Percentiles rank a stretch among this genome's conserved stretches.
These are phyloP conservation scores for Lepidium sativum DNA, from an alignment of 345 rosid species.

Conservation along the genomic window DNA sequence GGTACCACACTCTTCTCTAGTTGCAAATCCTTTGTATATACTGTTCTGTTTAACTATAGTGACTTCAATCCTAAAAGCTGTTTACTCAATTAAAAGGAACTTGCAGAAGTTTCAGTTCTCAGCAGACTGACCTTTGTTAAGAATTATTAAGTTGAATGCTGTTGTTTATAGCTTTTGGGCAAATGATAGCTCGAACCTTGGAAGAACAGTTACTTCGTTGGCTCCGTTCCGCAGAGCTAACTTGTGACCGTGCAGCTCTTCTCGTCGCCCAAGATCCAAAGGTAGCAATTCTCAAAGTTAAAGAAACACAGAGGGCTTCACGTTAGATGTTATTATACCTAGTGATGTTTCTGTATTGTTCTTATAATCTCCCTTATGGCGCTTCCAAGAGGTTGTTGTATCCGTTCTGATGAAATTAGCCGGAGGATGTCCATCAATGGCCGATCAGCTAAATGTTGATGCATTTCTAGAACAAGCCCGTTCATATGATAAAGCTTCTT, in stretches of 20 bases:
- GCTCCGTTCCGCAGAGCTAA: slow-evolving; percentile 90
- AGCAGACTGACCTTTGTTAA: background rate
- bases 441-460: slow-evolving; percentile 89
- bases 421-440: slow-evolving; percentile 88
- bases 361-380: slow-evolving; percentile 26
- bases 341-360: slow-evolving; percentile 5
- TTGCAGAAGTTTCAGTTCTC: background rate
- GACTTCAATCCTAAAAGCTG: background rate
- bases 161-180: slow-evolving; percentile 58
- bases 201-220: slow-evolving; percentile 90
- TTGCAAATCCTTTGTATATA: background rate
- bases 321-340: background rate
- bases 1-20: slow-evolving; percentile 6
- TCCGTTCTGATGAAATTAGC: slow-evolving; percentile 93
- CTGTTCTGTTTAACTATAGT: background rate
- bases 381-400: slow-evolving; percentile 89
- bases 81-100: background rate
- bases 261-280: slow-evolving; percentile 92
- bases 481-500: slow-evolving; percentile 88
- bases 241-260: slow-evolving; percentile 98
- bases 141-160: slow-evolving; percentile 3
- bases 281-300: slow-evolving; percentile 32
- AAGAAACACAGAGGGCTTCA: background rate
- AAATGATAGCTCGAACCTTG: slow-evolving; percentile 67
- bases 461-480: slow-evolving; percentile 98